Evolutionary conservation across 78 protist species (phyloP), one percentile per base, ranked within the genome.

Genomic region (Dictyostelium intermedium): DNA sequence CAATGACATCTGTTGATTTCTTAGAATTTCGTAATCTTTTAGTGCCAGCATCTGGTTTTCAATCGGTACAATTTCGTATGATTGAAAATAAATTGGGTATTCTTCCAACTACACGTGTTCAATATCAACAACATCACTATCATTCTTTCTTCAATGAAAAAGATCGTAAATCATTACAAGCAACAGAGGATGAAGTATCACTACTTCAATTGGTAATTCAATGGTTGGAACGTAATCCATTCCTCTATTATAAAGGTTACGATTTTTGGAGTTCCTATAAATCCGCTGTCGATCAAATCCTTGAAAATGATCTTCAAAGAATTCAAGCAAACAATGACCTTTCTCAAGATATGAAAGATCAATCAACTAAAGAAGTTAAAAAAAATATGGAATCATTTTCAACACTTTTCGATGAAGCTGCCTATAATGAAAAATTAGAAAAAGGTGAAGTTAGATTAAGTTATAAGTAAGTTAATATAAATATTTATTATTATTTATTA

Each of bases 141-240:
- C 85, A 70, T 37, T 83, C 74, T 2, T 77, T 84, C 37, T 83
- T 92, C 79, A 53, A 79, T 20, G 92, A 84, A 20, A 47, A 13
- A 10, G 92, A 92, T 56, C 70, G 91, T 45, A 60, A 84, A 27
- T 2, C n/a, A 14, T 53, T 91, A n/a, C 43, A 30, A 11, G 14
- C 56, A 39, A 35, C 92, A 11, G 97, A 95, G 30, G 34, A 83
- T 43, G 83, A 82, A 23, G 66, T 61, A 3, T 87, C 95, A 2
- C 79, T 96, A 34, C 61, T 96, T 13, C 45, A 73, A 18, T 47
- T 85, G 50, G 96, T 96, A 35, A 53, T 91, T 92, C 83, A 86
- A 25, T 97, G 98, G 98, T 89, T 97, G 6, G 98, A 94, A 82
- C 96, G 98, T 60, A 92, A 91, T 9, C 98, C 98, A 30, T 94